Evolutionary conservation across 805 yeast species (phyloP), one percentile per base, ranked within the genome.

Genomic region (Candida verbasci): DNA sequence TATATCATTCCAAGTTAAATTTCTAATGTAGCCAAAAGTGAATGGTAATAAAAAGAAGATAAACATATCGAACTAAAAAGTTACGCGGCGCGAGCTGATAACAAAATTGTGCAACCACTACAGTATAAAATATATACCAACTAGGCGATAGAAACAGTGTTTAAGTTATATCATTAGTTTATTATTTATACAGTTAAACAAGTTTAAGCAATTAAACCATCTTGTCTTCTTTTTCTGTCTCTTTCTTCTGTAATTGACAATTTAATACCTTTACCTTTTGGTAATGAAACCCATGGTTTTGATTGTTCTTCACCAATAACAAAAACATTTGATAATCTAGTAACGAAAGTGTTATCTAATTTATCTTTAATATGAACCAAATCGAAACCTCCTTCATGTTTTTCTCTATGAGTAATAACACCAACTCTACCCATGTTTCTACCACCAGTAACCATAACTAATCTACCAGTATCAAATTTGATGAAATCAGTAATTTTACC

Each of bases 401-500:
- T 60, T 56, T 62, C 68, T 57, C 65, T 60, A 64, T 62, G 66
- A 44, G 56, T 53, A 49, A 62, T 60, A 36, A 58, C 65, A 60
- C 68, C 68, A 50, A 60, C 65, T 54, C 68, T 55, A 50, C 68
- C 68, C 66, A 61, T 53, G 57, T 61, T 61, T 43, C 65, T 49
- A 61, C 68, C 68, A 52, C 68, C 68, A 35, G 68, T 61, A 46
- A 59, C 68, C 68, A 61, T 61, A 37, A 58, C 68, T 47, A 61
- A 59, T 50, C 48, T 60, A 52, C 68, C 68, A 38, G 64, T 56
- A 46, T 61, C 68, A 49, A 61, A 60, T 49, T 58, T 58, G 52
- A 61, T 59, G 52, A 48, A 60, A 44, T 62, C 68, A 37, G 83
- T 71, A 68, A 88, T 82, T 80, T 91, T 91, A 71, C 97, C 97